Evolutionary conservation across 164 flowering plant species (phyloP), one percentile per base, ranked within the genome.

Genomic region (Liriodendron chinense): DNA sequence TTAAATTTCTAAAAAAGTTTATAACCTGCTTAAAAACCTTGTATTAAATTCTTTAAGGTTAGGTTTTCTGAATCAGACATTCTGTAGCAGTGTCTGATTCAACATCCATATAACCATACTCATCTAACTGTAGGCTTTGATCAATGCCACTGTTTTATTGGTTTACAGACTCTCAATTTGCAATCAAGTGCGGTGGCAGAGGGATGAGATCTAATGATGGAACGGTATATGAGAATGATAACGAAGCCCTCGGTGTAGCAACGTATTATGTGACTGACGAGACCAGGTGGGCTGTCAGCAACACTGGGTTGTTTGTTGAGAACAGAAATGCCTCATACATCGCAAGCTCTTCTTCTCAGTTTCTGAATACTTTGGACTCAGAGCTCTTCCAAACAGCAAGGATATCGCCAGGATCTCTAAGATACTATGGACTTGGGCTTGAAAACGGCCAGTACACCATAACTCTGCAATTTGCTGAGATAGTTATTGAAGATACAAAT

Each of bases 391-490:
- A 88, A 80, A 85, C 91, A 13, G 81, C 91, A 26, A 75, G 97
- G 61, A 8, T 89, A 49, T 94, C 97, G 47, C 89, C 93, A 65
- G 89, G 93, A 63, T 91, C 96, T 9, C 78, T 93, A 47, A 83
- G 95, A 78, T 94, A 91, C 81, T 90, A 89, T 79, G 96, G 95
- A 6, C 73, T 94, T 47, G 97, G 97, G 61, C 93, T 92, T 65
- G 84, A 92, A 77, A 92, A 94, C 78, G 98, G 97, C 7, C 80
- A 80, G 71, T 92, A 94, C 85, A 91, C 74, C 34, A 84, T 94
- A 20, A 83, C 26, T 26, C 84, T 94, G 59, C 91, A 85, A 77
- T 94, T 94, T 83, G 87, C 92, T 0, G 98, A 94, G 80, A 79
- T 67, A 47, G 78, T 50, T 47, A 74, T 84, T 63, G 53, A 28